phyloP scores from a whole-genome alignment of 2,329 filamentous ascomycete genomes.

The Penicillium aurantiogriseum region DNA sequence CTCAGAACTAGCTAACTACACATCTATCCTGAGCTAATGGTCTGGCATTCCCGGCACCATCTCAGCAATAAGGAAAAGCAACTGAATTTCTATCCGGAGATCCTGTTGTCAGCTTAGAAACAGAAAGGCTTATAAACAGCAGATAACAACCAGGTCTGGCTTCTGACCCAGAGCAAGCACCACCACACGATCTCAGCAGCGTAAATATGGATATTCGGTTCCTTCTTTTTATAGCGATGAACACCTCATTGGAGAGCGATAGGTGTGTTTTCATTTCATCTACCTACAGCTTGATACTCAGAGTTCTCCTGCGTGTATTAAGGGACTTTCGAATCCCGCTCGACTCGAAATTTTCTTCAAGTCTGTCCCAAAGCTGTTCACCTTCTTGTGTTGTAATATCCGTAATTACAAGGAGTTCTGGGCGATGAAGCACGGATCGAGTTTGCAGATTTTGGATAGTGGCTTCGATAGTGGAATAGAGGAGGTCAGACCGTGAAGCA shows the following conservation, averaged over 20 bases:
- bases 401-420: not conserved
- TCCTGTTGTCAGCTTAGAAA: not conserved
- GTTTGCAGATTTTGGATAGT: not conserved
- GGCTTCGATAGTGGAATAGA: not conserved
- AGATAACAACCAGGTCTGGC: not conserved
- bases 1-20: not conserved
- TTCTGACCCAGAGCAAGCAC: not conserved
- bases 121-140: not conserved
- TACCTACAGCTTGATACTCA: not conserved
- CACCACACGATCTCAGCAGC: not conserved
- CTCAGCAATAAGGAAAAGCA: not conserved
- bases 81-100: not conserved
- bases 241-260: not conserved
- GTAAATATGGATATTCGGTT: not conserved
- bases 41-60: too few species aligned
- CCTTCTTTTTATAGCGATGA: not conserved
- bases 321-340: not conserved
- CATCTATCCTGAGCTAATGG: too few species aligned
- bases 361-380: not conserved
- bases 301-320: not conserved
- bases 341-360: not conserved
- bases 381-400: not conserved
- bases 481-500: not conserved
- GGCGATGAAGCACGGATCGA: not conserved
- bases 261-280: not conserved